Evolutionary conservation across 164 flowering plant species (phyloP), one percentile per base, ranked within the genome.

Genomic region (Echeveria elegans): DNA sequence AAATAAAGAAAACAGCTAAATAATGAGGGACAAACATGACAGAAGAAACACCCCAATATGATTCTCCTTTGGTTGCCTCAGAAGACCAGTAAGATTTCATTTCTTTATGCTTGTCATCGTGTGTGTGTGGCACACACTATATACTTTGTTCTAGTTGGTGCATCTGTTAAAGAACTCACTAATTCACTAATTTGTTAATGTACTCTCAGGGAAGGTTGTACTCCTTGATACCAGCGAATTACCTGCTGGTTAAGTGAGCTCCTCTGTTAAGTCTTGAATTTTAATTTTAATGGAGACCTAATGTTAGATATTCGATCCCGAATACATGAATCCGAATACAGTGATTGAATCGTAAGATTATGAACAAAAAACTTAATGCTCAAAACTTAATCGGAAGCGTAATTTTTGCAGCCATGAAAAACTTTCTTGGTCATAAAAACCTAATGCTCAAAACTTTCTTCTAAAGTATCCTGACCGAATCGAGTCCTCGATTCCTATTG

Each of bases 61-160:
- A 97, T 95, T 90, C 76, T 83, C 92, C 0, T 70, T n/a, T 95
- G 34, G 81, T 86, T 70, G 88, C 96, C 66, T 81, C 91, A 41
- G 82, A 83, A 60, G 85, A 92, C 63, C 88, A 83, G 99, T 95
- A 77, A 82, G 95, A 67, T 56, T 26, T 26, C 32, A 26, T 56
- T 56, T 56, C 30, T 56, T 14, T 4, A 56, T 12, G 18, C 61
- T 28, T 56, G 16, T 26, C 30, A 26, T 28, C 18, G 31, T 23
- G 12, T 26, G 31, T n/a, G 15, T 19, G 4, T 23, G 2, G 12
- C 61, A 24, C n/a, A n/a, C n/a, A n/a, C n/a, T n/a, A n/a, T n/a
- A n/a, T n/a, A 56, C 28, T 19, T 56, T 28, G 19, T 28, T 12
- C 32, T 56, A 11, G 32, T 28, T 52, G 26, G 58, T 52, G n/a